A percentile compares a stretch with the other conserved stretches of the same genome.
Evolutionary conservation across 306 rosid species (phyloP).

Genomic region (Abrus pulchellus): DNA sequence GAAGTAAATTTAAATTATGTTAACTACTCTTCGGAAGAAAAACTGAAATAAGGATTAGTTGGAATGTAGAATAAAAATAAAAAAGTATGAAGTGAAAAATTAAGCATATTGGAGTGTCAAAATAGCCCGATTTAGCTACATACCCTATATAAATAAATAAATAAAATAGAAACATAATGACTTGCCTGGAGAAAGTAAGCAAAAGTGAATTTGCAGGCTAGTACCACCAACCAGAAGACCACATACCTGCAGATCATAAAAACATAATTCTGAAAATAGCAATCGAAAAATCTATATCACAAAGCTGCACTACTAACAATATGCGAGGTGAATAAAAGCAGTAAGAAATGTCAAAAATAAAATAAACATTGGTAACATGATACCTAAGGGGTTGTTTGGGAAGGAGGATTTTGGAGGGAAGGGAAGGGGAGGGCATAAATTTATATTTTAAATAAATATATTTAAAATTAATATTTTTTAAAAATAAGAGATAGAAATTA

Average conservation of each 20-base stretch:
- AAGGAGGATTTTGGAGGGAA: too few relatives aligned
- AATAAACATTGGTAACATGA: not conserved
- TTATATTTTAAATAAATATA: too few relatives aligned
- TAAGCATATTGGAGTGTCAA: not conserved
- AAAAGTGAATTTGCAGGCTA: constrained; percentile 85
- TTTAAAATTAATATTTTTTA: too few relatives aligned
- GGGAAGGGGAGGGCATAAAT: too few relatives aligned
- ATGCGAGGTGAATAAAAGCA: not conserved
- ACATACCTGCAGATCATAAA: constrained; percentile 70
- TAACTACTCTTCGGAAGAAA: not conserved
- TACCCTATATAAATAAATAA: not conserved
- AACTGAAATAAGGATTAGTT: not conserved
- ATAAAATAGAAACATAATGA: constrained; percentile 3
- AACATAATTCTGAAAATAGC: constrained; percentile 27
- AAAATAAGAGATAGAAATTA: too few relatives aligned
- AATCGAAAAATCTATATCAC: constrained; percentile 23
- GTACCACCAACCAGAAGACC: constrained; percentile 84
- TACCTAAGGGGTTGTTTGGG: too few relatives aligned
- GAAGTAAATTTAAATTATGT: not conserved
- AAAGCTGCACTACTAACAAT: constrained; percentile 29
- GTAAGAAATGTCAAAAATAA: not conserved
- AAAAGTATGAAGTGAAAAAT: not conserved
- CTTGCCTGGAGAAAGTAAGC: constrained; percentile 98
- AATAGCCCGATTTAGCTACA: not conserved
- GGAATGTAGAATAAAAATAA: not conserved